Evolutionary conservation across 2,329 filamentous ascomycete genomes (phyloP), one percentile per base, ranked within the genome.

Genomic region (Paraphoma chrysanthemicola): DNA sequence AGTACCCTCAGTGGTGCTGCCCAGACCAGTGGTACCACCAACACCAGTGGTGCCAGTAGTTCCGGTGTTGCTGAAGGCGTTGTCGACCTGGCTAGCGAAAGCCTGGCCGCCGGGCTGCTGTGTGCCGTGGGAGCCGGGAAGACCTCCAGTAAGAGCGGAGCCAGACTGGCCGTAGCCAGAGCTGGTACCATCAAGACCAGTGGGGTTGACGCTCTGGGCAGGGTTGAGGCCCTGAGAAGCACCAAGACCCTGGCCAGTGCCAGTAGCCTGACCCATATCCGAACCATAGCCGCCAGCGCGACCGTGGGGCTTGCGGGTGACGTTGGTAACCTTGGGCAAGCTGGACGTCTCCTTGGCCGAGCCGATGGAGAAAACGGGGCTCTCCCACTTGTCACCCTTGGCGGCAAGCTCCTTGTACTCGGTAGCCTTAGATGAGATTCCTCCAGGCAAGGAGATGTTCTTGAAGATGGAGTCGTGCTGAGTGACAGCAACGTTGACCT

Each of bases 351-450:
- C 88, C 53, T 85, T 82, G 10, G 93, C 93, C 43, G 81, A 85
- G 46, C 95, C 94, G 67, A 98, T 90, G 57, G 87, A 89, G 82
- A 99, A 99, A 70, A 99, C 88, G 9, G 94, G 92, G 59, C 91
- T 96, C 83, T 97, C 90, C 95, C 95, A 99, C 77, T 88, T 89
- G 53, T 97, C 91, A 50, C 95, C 95, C 86, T 95, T 92, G 65
- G 82, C 83, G 8, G 94, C 92, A 55, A 97, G 84, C 18, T 97
- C 88, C 80, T 88, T 92, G 85, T 96, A 98, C 78, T 97, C 92
- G 23, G 92, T 96, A 9, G 94, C 93, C 86, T 97, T 97, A 81
- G 87, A 89, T 67, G 91, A 95, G 75, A 97, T 94, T 53, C 93
- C 93, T 31, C 91, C 91, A 28, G 93, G 93, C 6, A 99, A 84